A percentile compares a stretch with the other conserved stretches of the same genome.
phyloP scores from a whole-genome alignment of 2,329 filamentous ascomycete genomes.

The Aspergillus pseudoglaucus region DNA sequence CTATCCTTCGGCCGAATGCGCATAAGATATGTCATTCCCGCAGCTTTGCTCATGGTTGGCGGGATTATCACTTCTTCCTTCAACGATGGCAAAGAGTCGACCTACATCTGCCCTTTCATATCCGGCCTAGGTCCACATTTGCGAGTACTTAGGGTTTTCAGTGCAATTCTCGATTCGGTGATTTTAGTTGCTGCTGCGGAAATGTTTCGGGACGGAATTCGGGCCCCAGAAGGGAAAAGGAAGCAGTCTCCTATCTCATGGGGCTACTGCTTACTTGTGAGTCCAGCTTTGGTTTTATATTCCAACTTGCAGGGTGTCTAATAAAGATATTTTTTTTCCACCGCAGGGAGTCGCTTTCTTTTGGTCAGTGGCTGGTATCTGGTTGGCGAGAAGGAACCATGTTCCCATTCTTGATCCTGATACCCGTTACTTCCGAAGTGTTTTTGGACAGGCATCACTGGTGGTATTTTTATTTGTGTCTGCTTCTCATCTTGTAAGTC shows the following conservation, averaged over 20 bases:
- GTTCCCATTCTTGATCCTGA: slow-evolving; percentile 32
- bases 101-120: slow-evolving; percentile 44
- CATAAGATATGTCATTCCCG: slow-evolving; percentile 33
- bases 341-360: slow-evolving; percentile 30
- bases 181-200: slow-evolving; percentile 33
- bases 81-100: slow-evolving; percentile 34
- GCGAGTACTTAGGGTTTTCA: slow-evolving; percentile 32
- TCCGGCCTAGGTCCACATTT: slow-evolving; percentile 28
- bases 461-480: slow-evolving; percentile 29
- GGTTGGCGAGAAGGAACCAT: slow-evolving; percentile 24
- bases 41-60: slow-evolving; percentile 32
- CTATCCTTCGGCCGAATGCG: slow-evolving; percentile 26
- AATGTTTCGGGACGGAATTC: slow-evolving; percentile 16
- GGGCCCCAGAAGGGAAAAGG: slow-evolving; percentile 15
- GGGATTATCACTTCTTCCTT: slow-evolving; percentile 32
- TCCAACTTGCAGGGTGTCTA: slow-evolving; percentile 1
- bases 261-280: slow-evolving; percentile 26
- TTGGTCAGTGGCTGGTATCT: slow-evolving; percentile 28
- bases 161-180: slow-evolving; percentile 35
- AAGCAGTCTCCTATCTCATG: slow-evolving; percentile 22
- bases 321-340: neutral
- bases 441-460: slow-evolving; percentile 30
- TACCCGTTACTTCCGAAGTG: slow-evolving; percentile 32
- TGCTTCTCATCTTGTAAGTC: slow-evolving; percentile 35
- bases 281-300: slow-evolving; percentile 1